These are phyloP conservation scores for Staphylotrichum longicolle DNA, from an alignment of 495 filamentous ascomycete genomes.

Conservation along the genomic window DNA sequence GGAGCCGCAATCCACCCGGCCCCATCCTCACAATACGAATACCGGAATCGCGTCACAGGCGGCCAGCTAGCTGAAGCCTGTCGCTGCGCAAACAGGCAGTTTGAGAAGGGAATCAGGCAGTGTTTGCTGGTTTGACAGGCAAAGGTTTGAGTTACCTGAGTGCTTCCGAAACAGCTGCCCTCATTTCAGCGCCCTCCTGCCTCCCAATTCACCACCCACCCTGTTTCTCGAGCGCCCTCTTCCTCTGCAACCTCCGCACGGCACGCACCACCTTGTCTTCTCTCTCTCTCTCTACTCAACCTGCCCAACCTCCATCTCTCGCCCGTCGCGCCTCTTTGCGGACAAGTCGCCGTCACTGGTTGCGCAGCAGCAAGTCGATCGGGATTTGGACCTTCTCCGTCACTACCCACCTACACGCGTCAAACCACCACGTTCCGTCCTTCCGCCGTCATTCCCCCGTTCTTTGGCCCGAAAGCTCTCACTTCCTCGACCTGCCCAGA, in stretches of 20 bases:
- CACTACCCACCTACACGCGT: slow-evolving; percentile 20
- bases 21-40: neutral
- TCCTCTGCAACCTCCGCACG: slow-evolving; percentile 18
- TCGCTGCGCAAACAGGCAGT: neutral
- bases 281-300: slow-evolving; percentile 12
- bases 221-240: slow-evolving; percentile 1
- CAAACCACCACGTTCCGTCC: slow-evolving; percentile 25
- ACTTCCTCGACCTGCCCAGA: slow-evolving; percentile 30
- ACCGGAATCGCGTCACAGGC: neutral
- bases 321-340: slow-evolving; percentile 10
- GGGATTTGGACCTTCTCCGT: slow-evolving; percentile 25
- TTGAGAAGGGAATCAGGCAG: slow-evolving; percentile 23
- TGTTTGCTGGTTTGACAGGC: slow-evolving; percentile 34
- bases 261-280: slow-evolving; percentile 16
- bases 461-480: slow-evolving; percentile 20
- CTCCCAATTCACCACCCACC: slow-evolving; percentile 19
- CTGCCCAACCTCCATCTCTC: slow-evolving; percentile 17
- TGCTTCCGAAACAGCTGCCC: slow-evolving; percentile 30
- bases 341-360: slow-evolving; percentile 18
- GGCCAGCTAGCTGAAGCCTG: neutral
- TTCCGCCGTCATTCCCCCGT: slow-evolving; percentile 19
- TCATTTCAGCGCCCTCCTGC: slow-evolving; percentile 25
- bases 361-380: slow-evolving; percentile 20
- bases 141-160: slow-evolving; percentile 41
- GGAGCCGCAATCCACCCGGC: neutral